Evolutionary conservation across 257 asterid species (phyloP), one percentile per base, ranked within the genome.

Genomic region (Plectranthus barbatus): DNA sequence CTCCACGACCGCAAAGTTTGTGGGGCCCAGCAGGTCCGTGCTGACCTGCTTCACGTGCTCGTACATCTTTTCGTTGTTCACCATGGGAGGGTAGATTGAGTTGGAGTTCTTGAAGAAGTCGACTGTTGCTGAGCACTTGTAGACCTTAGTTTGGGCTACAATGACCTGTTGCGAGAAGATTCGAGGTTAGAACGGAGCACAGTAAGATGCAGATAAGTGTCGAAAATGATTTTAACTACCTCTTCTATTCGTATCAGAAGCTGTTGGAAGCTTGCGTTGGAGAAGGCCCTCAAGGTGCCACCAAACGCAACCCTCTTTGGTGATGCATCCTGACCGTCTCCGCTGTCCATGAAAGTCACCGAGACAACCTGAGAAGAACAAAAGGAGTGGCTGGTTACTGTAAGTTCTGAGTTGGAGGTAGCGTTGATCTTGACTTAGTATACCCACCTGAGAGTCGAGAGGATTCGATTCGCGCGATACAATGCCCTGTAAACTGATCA

Each of bases 311-410:
- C 85, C 39, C 56, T 50, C 34, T 72, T 73, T 12, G 90, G 76
- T 51, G 63, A 62, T 4, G 17, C 59, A 51, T 73, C 84, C 47
- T 72, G 74, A 41, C 66, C 80, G 44, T 78, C 86, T 47, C 90
- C 92, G 26, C 79, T 76, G 65, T 80, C 71, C 72, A 91, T 64
- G 68, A 79, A 88, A 18, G 98, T 84, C 40, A 91, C 95, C 0
- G 98, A 88, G 63, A 88, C 88, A 63, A 88, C 96, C 95, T 88
- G n/a, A n/a, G n/a, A n/a, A n/a, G n/a, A n/a, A n/a, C n/a, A n/a
- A n/a, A n/a, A n/a, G n/a, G n/a, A n/a, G n/a, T n/a, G n/a, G n/a
- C n/a, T n/a, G n/a, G n/a, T n/a, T n/a, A n/a, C n/a, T n/a, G n/a
- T n/a, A n/a, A n/a, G n/a, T n/a, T n/a, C n/a, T n/a, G n/a, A n/a